Conservation (phyloP, 1,139 yeast genomes). For the Debaryomycetaceae sp. region DNA sequence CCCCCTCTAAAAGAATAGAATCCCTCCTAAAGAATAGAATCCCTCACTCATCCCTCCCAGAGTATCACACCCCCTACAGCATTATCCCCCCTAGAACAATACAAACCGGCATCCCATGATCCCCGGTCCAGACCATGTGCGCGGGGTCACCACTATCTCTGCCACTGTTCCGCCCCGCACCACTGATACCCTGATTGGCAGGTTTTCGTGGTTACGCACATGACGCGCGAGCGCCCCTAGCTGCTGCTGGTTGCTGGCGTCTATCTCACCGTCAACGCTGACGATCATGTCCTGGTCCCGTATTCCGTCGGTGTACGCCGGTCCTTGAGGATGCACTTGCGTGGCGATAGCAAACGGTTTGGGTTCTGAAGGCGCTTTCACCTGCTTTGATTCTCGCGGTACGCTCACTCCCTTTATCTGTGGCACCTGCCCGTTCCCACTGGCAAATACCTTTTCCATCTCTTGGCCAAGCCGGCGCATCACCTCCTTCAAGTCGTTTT, state of each 20-base stretch:
- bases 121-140: constrained; percentile 64
- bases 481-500: constrained; percentile 55
- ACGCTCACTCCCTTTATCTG: not conserved
- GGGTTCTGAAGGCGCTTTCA: not conserved
- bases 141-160: constrained; percentile 37
- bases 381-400: not conserved
- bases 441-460: constrained; percentile 33
- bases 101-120: constrained; percentile 59
- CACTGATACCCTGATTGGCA: constrained; percentile 23
- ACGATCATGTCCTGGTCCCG: constrained; percentile 38
- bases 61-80: not conserved
- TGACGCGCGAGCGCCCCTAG: constrained; percentile 27
- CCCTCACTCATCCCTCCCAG: too few species aligned
- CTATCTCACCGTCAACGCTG: constrained; percentile 36
- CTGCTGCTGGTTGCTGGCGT: constrained; percentile 41
- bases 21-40: too few species aligned
- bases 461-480: constrained; percentile 37
- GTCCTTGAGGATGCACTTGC: constrained; percentile 37
- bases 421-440: constrained; percentile 3
- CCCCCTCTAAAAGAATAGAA: too few species aligned
- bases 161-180: constrained; percentile 16
- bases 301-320: constrained; percentile 34
- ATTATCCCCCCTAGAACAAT: constrained; percentile 21
- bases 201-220: constrained; percentile 16
- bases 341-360: constrained; percentile 51